Evolutionary conservation across 768 basidiomycete species (phyloP).

Genomic region (Clitopilus hobsonii): DNA sequence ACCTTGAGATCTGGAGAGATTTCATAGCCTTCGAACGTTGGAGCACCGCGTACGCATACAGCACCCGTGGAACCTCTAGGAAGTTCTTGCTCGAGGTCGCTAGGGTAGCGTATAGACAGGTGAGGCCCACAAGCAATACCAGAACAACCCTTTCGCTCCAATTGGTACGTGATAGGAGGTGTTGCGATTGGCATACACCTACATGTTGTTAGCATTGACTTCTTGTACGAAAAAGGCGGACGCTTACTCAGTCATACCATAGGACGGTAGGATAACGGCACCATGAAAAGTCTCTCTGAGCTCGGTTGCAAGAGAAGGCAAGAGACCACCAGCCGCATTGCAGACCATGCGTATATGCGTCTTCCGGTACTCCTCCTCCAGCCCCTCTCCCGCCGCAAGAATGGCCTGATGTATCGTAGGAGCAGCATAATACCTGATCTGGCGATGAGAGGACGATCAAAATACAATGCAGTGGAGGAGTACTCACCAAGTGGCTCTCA

Average conservation of each 20-base stretch:
- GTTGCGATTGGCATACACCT: conserved; percentile 50
- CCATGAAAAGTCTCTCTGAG: conserved; percentile 41
- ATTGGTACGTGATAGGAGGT: conserved; percentile 35
- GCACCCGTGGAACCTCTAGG: conserved; percentile 40
- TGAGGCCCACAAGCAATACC: conserved; percentile 44
- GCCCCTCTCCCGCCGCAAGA: conserved; percentile 27
- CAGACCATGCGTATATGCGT: conserved; percentile 40
- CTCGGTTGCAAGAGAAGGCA: conserved; percentile 45
- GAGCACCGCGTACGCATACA: conserved; percentile 50
- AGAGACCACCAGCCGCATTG: conserved; percentile 49
- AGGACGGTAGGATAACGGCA: conserved; percentile 53
- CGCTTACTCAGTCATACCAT: conserved; percentile 51
- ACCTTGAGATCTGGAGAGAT: conserved; percentile 34
- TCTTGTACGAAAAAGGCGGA: background rate
- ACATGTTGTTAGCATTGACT: background rate
- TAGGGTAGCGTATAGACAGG: conserved; percentile 36
- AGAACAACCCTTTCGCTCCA: conserved; percentile 43
- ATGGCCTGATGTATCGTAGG: conserved; percentile 50
- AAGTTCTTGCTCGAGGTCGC: conserved; percentile 30
- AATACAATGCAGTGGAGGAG: background rate
- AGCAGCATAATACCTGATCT: conserved; percentile 42
- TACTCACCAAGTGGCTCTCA: conserved; percentile 47
- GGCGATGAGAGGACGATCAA: background rate
- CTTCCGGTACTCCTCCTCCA: conserved; percentile 18
- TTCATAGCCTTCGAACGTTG: conserved; percentile 50